Evolutionary conservation across 805 yeast species (phyloP).

Genomic region (Starmerella sirachaensis): DNA sequence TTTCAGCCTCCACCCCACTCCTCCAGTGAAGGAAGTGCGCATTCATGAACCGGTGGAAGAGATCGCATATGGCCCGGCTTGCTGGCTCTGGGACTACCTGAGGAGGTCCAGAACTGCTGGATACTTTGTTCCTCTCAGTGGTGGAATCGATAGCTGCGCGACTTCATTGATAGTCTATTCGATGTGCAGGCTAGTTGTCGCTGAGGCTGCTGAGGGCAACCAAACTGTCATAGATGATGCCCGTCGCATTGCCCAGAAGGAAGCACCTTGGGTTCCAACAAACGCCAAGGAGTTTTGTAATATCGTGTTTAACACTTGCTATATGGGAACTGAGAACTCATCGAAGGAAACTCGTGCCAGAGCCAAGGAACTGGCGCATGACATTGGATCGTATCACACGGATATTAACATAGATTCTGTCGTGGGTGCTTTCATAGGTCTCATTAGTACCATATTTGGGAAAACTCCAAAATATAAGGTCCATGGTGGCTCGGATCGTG

Average conservation of each 20-base stretch:
- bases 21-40: slow-evolving; percentile 21
- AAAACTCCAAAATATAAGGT: slow-evolving; percentile 78
- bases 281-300: slow-evolving; percentile 66
- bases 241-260: slow-evolving; percentile 48
- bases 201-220: slow-evolving; percentile 49
- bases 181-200: slow-evolving; percentile 78
- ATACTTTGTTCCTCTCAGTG: slow-evolving; percentile 83
- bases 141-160: slow-evolving; percentile 97
- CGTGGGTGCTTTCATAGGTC: slow-evolving; percentile 57
- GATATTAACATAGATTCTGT: slow-evolving; percentile 84
- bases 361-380: slow-evolving; percentile 60
- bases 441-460: slow-evolving; percentile 85
- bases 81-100: slow-evolving; percentile 98
- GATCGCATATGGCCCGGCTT: slow-evolving; percentile 95
- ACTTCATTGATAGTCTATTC: slow-evolving; percentile 89
- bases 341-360: slow-evolving; percentile 75
- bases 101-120: slow-evolving; percentile 88
- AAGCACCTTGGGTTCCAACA: slow-evolving; percentile 50
- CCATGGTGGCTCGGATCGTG: slow-evolving; percentile 86
- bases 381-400: slow-evolving; percentile 79
- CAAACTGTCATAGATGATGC: slow-evolving; percentile 66
- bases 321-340: slow-evolving; percentile 93
- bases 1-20: slow-evolving; percentile 5
- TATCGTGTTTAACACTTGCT: slow-evolving; percentile 73
- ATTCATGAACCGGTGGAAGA: slow-evolving; percentile 88